phyloP scores from a whole-genome alignment of 2,329 filamentous ascomycete species.

The Diaporthe amygdali region DNA sequence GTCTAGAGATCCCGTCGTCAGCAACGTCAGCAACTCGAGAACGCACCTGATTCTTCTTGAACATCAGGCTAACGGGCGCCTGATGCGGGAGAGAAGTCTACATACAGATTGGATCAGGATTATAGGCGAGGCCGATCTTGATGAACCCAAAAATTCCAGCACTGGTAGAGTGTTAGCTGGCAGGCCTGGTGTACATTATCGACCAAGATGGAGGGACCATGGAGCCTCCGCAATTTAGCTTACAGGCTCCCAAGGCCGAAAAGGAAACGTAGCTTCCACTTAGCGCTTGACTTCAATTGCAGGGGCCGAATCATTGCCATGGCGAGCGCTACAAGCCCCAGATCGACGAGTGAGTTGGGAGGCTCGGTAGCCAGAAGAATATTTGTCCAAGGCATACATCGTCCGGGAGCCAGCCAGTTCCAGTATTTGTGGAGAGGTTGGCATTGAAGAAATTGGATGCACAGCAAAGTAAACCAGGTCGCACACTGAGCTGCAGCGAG shows the following conservation, averaged over 20 bases:
- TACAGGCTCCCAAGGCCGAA: neutral
- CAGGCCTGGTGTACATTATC: no score
- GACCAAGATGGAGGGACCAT: neutral
- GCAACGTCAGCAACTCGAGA: neutral
- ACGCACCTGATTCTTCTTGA: no score
- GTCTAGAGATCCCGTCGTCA: neutral
- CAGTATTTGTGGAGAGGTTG: neutral
- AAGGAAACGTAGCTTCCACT: neutral
- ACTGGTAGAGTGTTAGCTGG: neutral
- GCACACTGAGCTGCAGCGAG: neutral
- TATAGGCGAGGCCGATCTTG: neutral
- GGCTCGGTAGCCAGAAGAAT: neutral
- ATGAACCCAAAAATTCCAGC: neutral
- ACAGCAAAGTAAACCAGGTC: neutral
- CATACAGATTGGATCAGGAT: neutral
- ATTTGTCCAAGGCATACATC: neutral
- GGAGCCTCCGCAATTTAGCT: neutral
- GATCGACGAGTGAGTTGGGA: neutral
- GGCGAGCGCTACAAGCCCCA: neutral
- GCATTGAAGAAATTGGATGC: neutral
- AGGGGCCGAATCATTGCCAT: neutral
- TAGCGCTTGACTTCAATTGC: neutral
- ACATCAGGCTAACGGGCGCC: no score
- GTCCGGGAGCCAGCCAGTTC: neutral
- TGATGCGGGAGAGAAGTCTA: neutral